These are phyloP conservation scores for Berkeleyomyces rouxiae DNA, from an alignment of 2,329 filamentous ascomycete species.

Conservation along the genomic window DNA sequence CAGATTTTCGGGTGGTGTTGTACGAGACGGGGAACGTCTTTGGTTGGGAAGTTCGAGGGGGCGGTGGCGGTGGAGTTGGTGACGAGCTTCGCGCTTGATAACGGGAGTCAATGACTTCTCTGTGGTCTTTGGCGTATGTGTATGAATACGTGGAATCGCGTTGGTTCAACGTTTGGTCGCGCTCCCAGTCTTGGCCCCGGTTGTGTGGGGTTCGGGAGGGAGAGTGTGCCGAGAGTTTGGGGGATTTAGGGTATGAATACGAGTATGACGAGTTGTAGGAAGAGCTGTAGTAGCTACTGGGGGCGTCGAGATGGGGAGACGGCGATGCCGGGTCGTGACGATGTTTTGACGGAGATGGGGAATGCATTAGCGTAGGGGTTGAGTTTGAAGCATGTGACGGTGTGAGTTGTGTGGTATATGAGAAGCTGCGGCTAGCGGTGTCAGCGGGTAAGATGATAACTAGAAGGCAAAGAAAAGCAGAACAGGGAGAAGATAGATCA, in stretches of 20 bases:
- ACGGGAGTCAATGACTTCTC: background rate
- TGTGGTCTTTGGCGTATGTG: background rate
- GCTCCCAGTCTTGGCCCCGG: background rate
- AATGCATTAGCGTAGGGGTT: conserved; percentile 12
- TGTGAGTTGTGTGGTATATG: background rate
- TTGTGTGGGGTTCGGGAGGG: background rate
- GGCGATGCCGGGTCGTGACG: conserved; percentile 1
- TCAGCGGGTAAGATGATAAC: background rate
- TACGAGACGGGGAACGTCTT: conserved; percentile 13
- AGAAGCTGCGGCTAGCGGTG: background rate
- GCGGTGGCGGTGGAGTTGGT: background rate
- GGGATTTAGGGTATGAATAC: background rate
- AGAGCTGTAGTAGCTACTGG: conserved; percentile 3
- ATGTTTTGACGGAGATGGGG: conserved; percentile 5
- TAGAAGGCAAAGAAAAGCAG: background rate
- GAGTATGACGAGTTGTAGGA: conserved; percentile 1
- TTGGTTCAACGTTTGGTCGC: background rate
- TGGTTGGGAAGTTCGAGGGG: background rate
- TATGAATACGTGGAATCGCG: background rate
- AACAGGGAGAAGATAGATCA: background rate
- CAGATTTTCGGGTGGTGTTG: conserved; percentile 10
- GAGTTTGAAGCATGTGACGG: background rate
- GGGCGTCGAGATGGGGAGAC: conserved; percentile 5
- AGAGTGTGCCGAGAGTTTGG: background rate
- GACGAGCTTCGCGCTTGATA: background rate